Evolutionary conservation across 805 yeast species (phyloP).

Genomic region (Wickerhamiella sergipiensis): DNA sequence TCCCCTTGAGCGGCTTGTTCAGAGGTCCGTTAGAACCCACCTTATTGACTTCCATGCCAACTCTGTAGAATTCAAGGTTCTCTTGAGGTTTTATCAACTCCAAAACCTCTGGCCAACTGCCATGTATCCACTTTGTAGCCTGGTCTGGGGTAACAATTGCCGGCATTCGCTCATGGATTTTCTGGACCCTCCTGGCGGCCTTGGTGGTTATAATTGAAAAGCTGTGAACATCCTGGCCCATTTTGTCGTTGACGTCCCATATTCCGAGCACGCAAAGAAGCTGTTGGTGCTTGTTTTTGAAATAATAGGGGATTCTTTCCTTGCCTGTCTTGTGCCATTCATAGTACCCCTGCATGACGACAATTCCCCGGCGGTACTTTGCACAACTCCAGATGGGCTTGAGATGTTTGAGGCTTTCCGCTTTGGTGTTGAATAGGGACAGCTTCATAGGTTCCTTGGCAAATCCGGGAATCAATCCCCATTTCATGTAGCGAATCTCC

Average conservation of each 20-base stretch:
- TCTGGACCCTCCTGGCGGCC: constrained; percentile 44
- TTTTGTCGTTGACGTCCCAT: constrained; percentile 21
- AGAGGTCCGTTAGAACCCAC: constrained; percentile 34
- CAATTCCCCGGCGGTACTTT: constrained; percentile 46
- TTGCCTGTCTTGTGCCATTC: constrained; percentile 49
- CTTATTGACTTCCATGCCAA: constrained; percentile 52
- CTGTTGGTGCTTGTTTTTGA: constrained; percentile 38
- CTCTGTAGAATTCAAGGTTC: constrained; percentile 40
- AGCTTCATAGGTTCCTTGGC: constrained; percentile 14
- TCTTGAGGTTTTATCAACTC: constrained; percentile 29
- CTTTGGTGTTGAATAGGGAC: constrained; percentile 52
- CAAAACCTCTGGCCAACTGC: constrained; percentile 44
- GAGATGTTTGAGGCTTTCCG: constrained; percentile 40
- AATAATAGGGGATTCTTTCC: constrained; percentile 49
- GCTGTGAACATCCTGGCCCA: constrained; percentile 27
- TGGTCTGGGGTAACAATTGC: constrained; percentile 39
- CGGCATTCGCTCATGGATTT: constrained; percentile 76
- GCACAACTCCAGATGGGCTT: constrained; percentile 46
- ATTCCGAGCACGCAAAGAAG: constrained; percentile 58
- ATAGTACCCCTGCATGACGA: constrained; percentile 72
- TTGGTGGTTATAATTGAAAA: constrained; percentile 65
- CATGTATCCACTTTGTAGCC: constrained; percentile 39
- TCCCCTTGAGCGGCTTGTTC: constrained; percentile 20
- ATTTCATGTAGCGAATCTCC: constrained; percentile 43
- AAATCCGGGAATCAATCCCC: constrained; percentile 59